Base-by-base conservation (phyloP, 495 filamentous ascomycete species). In the Penicilliopsis zonata region DNA sequence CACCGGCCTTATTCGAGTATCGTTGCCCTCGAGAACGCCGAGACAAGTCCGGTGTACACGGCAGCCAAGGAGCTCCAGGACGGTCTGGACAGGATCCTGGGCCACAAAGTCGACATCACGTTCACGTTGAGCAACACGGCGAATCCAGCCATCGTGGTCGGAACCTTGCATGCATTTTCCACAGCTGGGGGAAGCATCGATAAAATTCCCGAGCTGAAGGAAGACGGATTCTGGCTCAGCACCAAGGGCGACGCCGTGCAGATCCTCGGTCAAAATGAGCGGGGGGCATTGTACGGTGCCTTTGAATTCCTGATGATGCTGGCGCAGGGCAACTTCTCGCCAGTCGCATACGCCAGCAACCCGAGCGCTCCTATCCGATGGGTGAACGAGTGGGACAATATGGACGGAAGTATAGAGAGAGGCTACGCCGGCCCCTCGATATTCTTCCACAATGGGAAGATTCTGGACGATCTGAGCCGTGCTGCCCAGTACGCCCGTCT, bases 311-410 rank as follows among this genome's bases (percentile, higher is more conserved):
- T 84, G 14, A 74, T 72, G 13, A 60, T 63, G 42, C 50, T 84
- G 17, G 70, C 67, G 2, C 75, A 78, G 46, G 73, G 69, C 8
- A 72, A 78, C 36, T 65, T 75, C 38, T 64, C 69, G 3, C 46
- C 64, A 12, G 64, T 71, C 18, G 50, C 65, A 20, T 61, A 69
- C 9, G 50, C 64, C 4, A 61, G 64, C 3, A 81, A 69, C 37
- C 76, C 79, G 0, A 58, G 63, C 20, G 74, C 72, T 0, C 69
- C 70, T 0, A 73, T 82, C 26, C 63, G 79, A 38, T 82, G 76
- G 77, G 65, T 74, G 2, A 82, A 82, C 46, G 66, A 84, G 38
- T 84, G 78, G 79, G 75, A 82, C 47, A 81, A 84, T 38, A 58
- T 80, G 51, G 71, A 80, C 29, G 79, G 78, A 14, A 75, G 61